Evolutionary conservation across 2,329 filamentous ascomycete genomes (phyloP).

Genomic region (Lecanicillium sp.): DNA sequence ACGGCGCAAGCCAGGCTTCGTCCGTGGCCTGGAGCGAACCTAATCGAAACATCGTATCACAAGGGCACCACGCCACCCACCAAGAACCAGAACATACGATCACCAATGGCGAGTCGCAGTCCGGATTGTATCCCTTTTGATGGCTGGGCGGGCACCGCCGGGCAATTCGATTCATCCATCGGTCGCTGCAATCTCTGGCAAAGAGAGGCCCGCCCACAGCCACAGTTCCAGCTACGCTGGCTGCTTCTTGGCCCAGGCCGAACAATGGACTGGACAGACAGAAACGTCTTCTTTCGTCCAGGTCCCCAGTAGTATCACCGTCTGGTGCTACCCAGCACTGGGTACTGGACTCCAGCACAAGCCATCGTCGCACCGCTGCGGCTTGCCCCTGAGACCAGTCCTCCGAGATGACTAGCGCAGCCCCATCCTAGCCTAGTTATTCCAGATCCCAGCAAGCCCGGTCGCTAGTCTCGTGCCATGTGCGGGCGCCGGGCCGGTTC

Average conservation of each 20-base stretch:
- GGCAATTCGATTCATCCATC: too few species aligned
- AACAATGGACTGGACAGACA: too few species aligned
- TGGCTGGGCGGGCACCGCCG: too few species aligned
- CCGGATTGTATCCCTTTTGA: too few species aligned
- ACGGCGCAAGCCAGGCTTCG: background rate
- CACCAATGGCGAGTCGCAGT: background rate
- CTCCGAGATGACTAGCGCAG: background rate
- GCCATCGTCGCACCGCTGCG: background rate
- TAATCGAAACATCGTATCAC: background rate
- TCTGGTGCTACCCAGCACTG: background rate
- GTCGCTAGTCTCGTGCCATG: constrained; percentile 10
- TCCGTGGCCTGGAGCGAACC: background rate
- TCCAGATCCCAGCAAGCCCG: constrained; percentile 4
- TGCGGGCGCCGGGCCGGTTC: constrained; percentile 9
- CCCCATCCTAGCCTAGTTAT: constrained; percentile 1
- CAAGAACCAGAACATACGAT: background rate
- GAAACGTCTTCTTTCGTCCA: too few species aligned
- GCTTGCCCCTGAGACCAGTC: constrained; percentile 11
- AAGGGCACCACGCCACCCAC: background rate
- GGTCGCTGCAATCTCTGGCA: too few species aligned
- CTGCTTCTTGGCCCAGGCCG: too few species aligned
- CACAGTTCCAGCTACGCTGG: too few species aligned
- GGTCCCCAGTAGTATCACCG: too few species aligned
- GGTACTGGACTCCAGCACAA: background rate
- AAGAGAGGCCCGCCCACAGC: too few species aligned